Percentiles rank a stretch among this genome's conserved stretches.
These are phyloP conservation scores for Solanum bukasovii DNA, from an alignment of 257 asterid species.

Conservation along the genomic window DNA sequence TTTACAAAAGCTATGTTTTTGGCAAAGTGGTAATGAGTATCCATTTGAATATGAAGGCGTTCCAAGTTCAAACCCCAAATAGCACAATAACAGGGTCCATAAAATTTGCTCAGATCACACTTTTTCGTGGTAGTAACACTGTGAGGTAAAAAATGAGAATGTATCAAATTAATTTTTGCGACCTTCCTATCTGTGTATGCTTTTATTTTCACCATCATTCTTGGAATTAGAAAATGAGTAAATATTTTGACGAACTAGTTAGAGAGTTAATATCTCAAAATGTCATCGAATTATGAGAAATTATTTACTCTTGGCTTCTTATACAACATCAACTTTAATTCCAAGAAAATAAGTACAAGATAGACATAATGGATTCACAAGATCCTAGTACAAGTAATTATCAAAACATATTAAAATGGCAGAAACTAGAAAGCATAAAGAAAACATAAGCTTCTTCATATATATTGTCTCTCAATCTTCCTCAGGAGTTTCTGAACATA, in stretches of 20 bases:
- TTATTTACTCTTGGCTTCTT: background rate
- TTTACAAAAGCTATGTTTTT: no score
- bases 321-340: background rate
- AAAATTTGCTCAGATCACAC: no score
- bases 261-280: background rate
- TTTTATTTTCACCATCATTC: no score
- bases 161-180: no score
- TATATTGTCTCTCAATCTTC: background rate
- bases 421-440: background rate
- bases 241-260: no score
- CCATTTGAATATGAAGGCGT: no score
- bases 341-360: background rate
- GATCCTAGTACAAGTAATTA: background rate
- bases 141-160: no score
- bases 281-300: background rate
- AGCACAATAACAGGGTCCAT: no score
- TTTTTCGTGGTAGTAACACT: no score
- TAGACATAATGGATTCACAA: background rate
- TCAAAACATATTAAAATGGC: background rate
- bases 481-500: background rate
- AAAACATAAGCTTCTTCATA: background rate
- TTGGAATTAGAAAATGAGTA: no score
- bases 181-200: no score
- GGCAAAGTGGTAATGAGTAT: background rate
- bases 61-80: no score